Percentiles rank a stretch among this genome's conserved stretches.
phyloP scores from a whole-genome alignment of 1,284 basidiomycete species.

The Erythrobasidium hasegawianum region DNA sequence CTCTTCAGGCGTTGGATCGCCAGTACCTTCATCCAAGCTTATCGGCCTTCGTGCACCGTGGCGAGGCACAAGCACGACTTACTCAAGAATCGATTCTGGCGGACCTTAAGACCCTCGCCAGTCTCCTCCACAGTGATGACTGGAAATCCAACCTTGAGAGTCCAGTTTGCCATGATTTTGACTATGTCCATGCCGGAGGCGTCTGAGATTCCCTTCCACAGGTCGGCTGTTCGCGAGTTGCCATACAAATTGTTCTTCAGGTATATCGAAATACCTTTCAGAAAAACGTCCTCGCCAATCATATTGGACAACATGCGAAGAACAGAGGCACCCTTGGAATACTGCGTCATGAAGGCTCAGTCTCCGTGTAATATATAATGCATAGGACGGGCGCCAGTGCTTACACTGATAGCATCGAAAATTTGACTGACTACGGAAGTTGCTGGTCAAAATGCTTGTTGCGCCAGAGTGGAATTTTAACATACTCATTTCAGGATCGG shows the following conservation, averaged over 20 bases:
- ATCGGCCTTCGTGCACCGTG: background rate
- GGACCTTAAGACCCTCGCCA: conserved; percentile 56
- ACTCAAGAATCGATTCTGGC: conserved; percentile 60
- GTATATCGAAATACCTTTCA: conserved; percentile 65
- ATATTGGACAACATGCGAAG: conserved; percentile 87
- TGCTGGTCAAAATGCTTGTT: too few relatives aligned
- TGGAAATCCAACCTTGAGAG: conserved; percentile 63
- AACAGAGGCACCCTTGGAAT: conserved; percentile 84
- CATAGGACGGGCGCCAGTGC: too few relatives aligned
- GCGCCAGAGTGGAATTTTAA: too few relatives aligned
- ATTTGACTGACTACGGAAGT: conserved; percentile 55
- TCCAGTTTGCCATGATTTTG: conserved; percentile 87
- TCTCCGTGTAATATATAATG: too few relatives aligned
- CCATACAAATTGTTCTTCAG: conserved; percentile 78
- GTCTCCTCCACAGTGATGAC: conserved; percentile 81
- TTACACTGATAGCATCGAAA: conserved; percentile 67
- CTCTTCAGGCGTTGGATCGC: conserved; percentile 59
- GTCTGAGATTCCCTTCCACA: conserved; percentile 82
- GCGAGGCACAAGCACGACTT: too few relatives aligned
- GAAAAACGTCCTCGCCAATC: conserved; percentile 74
- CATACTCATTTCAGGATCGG: conserved; percentile 68
- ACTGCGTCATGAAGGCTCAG: too few relatives aligned
- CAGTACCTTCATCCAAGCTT: conserved; percentile 21
- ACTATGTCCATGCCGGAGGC: conserved; percentile 74
- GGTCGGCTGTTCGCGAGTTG: conserved; percentile 79